Base-by-base conservation (phyloP, 148 eudicot species). In the Selenicereus undatus region DNA sequence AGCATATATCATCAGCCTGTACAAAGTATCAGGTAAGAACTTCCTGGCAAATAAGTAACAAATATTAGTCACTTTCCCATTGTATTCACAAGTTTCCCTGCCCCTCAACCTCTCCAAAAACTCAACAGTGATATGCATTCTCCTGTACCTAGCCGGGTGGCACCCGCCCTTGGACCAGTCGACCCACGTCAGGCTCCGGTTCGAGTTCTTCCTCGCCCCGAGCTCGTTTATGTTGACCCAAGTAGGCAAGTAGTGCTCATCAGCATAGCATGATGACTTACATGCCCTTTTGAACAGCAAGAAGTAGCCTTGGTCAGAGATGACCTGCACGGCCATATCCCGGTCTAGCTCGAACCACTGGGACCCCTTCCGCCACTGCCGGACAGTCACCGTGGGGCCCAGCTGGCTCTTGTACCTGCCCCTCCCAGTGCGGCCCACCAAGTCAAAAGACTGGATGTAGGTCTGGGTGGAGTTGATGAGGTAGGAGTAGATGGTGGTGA, bases 301-400 rank as follows among this genome's bases (percentile, higher is more conserved):
- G 84, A 90, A 96, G 82, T 87, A 91, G 27, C 52, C 82, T 4
- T 65, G 79, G 39, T 93, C 97, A 0, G 97, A 89, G 10, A 96
- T 83, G 65, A 93, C 82, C 18, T 86, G 80, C 0, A 85, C 9
- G 9, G 98, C 95, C 8, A 96, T 83, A 9, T 88, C 78, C 8
- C 98, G 83, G 35, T 88, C 86, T 51, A 86, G 87, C 86, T 93
- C 97, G 51, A 96, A 93, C 99, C 99, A 95, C 62, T 95, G 99
- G 13, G 97, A 93, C 17, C 97, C 99, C 77, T 95, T 95, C 30
- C 97, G 86, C 98, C 99, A 96, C 0, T 93, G 89, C 10, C 84
- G 83, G 50, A 96, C 50, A 0, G 90, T 86, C 50, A 96, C 83
- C 58, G 79, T 12, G 17, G 99, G 97, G 45, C 79, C 54, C 87